These are phyloP conservation scores for Phyllostachys edulis DNA, from an alignment of 176 grass and related monocot species.

Conservation along the genomic window DNA sequence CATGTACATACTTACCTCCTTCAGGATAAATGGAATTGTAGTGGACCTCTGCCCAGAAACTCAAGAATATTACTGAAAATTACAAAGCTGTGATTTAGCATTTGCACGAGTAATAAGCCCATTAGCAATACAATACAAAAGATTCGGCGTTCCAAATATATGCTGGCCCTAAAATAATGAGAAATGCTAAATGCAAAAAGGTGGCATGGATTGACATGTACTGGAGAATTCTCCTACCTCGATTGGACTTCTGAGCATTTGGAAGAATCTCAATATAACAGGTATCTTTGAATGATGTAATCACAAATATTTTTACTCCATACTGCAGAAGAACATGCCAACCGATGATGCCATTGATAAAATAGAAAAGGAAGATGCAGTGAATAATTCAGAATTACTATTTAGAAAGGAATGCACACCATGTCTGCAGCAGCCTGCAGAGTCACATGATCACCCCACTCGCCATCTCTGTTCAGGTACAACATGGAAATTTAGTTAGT, in stretches of 20 bases:
- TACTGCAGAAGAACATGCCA: conserved; percentile 52
- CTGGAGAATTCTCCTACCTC: conserved; percentile 37
- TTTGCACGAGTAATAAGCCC: too few relatives aligned
- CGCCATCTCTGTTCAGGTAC: conserved; percentile 36
- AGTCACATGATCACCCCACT: conserved; percentile 75
- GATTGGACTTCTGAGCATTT: conserved; percentile 56
- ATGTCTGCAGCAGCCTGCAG: conserved; percentile 66
- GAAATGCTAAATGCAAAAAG: background rate
- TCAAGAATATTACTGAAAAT: conserved; percentile 68
- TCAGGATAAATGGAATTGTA: conserved; percentile 72
- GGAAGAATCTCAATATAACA: conserved; percentile 76
- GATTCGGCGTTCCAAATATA: background rate
- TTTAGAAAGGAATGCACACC: conserved; percentile 25
- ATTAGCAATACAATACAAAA: background rate
- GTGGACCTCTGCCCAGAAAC: conserved; percentile 77
- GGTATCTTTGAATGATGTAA: conserved; percentile 80
- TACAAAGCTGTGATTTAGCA: background rate
- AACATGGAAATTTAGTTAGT: conserved; percentile 17
- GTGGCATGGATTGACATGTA: background rate
- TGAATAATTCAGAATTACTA: background rate
- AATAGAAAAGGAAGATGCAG: background rate
- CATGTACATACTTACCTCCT: conserved; percentile 41
- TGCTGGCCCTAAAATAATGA: background rate
- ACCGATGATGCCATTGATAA: background rate
- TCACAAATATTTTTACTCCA: conserved; percentile 79